Base-by-base conservation (phyloP, 148 eudicot species). In the Gaultheria prostrata region DNA sequence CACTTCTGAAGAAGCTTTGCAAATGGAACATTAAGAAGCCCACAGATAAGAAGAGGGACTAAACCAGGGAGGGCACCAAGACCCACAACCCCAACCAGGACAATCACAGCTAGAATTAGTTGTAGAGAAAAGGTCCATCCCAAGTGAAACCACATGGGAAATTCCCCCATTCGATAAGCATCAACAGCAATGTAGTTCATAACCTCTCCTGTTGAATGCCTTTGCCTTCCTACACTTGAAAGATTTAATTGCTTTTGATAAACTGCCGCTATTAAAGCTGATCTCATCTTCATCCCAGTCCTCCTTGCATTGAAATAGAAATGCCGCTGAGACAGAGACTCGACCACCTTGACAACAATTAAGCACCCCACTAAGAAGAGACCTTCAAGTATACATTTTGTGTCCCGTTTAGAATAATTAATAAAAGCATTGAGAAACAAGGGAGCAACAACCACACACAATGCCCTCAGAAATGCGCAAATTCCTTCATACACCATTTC, bases 161-260 rank as follows among this genome's bases (percentile, higher is more conserved):
- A 88, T 53, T 91, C 95, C 14, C 93, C 92, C 95, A 92, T 92
- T 49, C 95, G 77, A 50, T 93, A 93, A 54, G 95, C 95, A 82
- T 93, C 95, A 21, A 93, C 89, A 0, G 91, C 89, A 0, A 93
- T 91, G 82, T 91, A 93, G 76, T 93, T 90, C 61, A 90, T 91
- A 15, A 91, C 82, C 82, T 89, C 95, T 6, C 94, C 93, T 0
- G 93, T 90, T 30, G 95, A 91, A 67, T 93, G 95, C 61, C 90
- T 86, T 82, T 21, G 82, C 76, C 85, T 90, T 76, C 92, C 95
- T 10, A 87, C 45, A 84, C 86, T 90, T 0, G 95, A 93, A 53
- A 93, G 87, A 72, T 67, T 86, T 39, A 93, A 92, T 59, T 90
- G 93, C 82, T 91, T 93, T 78, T 80, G 87, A 82, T 93, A 93